A percentile compares a stretch with the other conserved stretches of the same genome.
Conservation (phyloP, 73 alveolate genomes). For the Paramecium primaurelia region DNA sequence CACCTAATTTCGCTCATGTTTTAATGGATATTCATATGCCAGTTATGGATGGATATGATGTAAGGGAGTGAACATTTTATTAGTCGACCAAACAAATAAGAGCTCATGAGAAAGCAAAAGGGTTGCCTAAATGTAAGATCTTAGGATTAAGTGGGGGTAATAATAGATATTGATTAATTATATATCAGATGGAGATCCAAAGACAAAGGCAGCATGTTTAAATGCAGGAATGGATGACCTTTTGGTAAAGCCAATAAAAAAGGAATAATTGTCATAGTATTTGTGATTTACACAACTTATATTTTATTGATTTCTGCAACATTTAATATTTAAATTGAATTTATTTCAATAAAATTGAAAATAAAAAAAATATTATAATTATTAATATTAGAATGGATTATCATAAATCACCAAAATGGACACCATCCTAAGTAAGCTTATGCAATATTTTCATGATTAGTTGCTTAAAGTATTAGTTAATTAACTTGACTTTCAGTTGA, state of each 20-base stretch:
- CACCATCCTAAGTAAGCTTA: constrained; percentile 65
- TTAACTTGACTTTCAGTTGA: constrained; percentile 49
- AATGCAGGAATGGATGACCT: constrained; percentile 39
- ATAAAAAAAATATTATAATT: background rate
- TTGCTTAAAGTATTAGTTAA: constrained; percentile 48
- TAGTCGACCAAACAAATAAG: constrained; percentile 31
- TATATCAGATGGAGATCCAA: constrained; percentile 7
- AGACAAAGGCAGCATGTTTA: constrained; percentile 8
- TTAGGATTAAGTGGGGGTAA: constrained; percentile 37
- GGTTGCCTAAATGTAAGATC: background rate
- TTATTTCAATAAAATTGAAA: background rate
- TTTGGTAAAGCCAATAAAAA: background rate
- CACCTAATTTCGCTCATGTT: constrained; percentile 6
- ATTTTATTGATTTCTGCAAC: background rate
- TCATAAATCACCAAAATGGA: constrained; percentile 57
- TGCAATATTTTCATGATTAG: constrained; percentile 61
- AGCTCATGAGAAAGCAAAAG: constrained; percentile 21
- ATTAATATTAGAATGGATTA: background rate
- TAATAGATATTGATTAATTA: background rate
- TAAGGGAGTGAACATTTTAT: background rate
- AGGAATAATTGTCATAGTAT: background rate
- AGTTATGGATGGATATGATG: constrained; percentile 40
- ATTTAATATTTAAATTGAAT: background rate
- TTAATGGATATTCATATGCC: constrained; percentile 50
- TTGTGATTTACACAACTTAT: constrained; percentile 28